Evolutionary conservation across 352 stramenopile genomes (phyloP).

Genomic region (Phytophthora constricta): DNA sequence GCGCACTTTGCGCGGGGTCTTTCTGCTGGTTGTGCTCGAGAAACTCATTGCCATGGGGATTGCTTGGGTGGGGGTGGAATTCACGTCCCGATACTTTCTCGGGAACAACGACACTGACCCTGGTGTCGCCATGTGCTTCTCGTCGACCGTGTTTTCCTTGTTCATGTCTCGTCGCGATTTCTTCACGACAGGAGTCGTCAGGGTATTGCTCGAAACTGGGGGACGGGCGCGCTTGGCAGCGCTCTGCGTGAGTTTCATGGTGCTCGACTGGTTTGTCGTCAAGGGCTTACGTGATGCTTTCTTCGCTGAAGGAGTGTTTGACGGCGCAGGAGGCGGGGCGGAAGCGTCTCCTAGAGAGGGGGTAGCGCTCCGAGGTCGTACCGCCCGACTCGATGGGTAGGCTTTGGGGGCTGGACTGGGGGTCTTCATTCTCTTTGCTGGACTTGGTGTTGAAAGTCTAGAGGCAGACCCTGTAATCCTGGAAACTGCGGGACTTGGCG

Average conservation of each 20-base stretch:
- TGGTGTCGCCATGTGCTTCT: constrained; percentile 29
- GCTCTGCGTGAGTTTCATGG: constrained; percentile 26
- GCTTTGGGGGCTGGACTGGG: neutral
- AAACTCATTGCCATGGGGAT: constrained; percentile 44
- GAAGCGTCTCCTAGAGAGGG: constrained; percentile 34
- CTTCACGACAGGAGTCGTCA: constrained; percentile 43
- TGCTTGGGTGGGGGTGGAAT: constrained; percentile 24
- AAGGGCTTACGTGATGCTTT: constrained; percentile 26
- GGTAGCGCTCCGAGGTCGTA: neutral
- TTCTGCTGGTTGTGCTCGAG: constrained; percentile 37
- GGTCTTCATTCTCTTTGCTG: constrained; percentile 10
- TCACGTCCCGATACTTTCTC: constrained; percentile 39
- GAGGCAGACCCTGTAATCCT: constrained; percentile 15
- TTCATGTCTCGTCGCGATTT: constrained; percentile 27
- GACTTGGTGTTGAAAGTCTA: constrained; percentile 18
- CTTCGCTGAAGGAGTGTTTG: constrained; percentile 19
- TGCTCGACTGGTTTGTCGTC: constrained; percentile 16
- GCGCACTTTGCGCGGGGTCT: constrained; percentile 41
- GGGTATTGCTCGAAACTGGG: constrained; percentile 12
- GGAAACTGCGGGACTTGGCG: constrained; percentile 26
- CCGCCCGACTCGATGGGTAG: neutral
- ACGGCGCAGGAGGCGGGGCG: constrained; percentile 18
- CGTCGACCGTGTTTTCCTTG: constrained; percentile 23
- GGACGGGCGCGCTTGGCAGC: constrained; percentile 26
- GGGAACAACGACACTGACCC: constrained; percentile 41